These are phyloP conservation scores for Fusarium haematococcum DNA, from an alignment of 2,329 filamentous ascomycete genomes.

Conservation along the genomic window DNA sequence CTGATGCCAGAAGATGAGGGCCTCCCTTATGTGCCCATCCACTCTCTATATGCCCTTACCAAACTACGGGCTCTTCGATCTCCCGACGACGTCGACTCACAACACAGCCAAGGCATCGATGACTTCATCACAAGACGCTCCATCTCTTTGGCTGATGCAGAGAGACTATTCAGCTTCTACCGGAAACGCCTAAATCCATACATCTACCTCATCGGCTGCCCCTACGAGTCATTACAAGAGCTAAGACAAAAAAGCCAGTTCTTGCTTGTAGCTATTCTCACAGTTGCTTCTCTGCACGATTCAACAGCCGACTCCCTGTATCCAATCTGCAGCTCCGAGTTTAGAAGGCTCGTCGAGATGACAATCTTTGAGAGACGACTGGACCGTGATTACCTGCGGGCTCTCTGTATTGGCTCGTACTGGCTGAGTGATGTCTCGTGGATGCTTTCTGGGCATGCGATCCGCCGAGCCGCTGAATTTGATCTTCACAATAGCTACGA, in stretches of 20 bases:
- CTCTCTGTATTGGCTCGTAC: slow-evolving; percentile 69
- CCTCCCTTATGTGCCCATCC: slow-evolving; percentile 50
- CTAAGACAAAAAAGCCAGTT: slow-evolving; percentile 67
- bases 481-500: slow-evolving; percentile 56
- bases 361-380: slow-evolving; percentile 50
- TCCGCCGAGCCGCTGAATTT: slow-evolving; percentile 59
- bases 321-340: slow-evolving; percentile 64
- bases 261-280: slow-evolving; percentile 66
- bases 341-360: slow-evolving; percentile 63
- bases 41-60: slow-evolving; percentile 50
- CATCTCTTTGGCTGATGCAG: slow-evolving; percentile 59
- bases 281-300: slow-evolving; percentile 69
- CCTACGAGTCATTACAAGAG: slow-evolving; percentile 60
- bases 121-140: slow-evolving; percentile 53
- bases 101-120: slow-evolving; percentile 20
- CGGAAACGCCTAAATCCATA: slow-evolving; percentile 61
- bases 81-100: slow-evolving; percentile 37
- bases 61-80: slow-evolving; percentile 49
- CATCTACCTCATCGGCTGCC: slow-evolving; percentile 62
- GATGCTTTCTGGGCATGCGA: slow-evolving; percentile 67
- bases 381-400: slow-evolving; percentile 65
- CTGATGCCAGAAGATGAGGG: slow-evolving; percentile 44
- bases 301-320: slow-evolving; percentile 63
- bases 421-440: slow-evolving; percentile 72
- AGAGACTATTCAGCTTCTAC: slow-evolving; percentile 63